These are phyloP conservation scores for Aciculosporium take DNA, from an alignment of 2,329 filamentous ascomycete genomes.

Conservation along the genomic window DNA sequence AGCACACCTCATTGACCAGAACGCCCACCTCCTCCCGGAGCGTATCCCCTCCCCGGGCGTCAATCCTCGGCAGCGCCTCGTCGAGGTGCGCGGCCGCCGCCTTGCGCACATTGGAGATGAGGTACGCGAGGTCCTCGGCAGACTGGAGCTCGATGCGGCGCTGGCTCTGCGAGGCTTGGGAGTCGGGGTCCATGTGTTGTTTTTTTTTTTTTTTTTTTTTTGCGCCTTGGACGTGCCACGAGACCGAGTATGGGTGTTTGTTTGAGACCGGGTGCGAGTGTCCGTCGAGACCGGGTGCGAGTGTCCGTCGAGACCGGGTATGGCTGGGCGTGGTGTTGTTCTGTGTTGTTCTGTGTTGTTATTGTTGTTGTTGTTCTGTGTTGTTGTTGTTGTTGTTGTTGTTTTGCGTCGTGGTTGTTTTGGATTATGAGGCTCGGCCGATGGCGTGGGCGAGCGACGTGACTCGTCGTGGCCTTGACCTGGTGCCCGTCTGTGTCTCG, in stretches of 20 bases:
- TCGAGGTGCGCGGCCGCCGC: constrained; percentile 54
- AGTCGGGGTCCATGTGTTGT: constrained; percentile 25
- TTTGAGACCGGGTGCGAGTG: not conserved
- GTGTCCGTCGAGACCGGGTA: no score
- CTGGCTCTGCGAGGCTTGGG: constrained; percentile 30
- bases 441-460: no score
- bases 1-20: constrained; percentile 41
- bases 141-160: constrained; percentile 69
- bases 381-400: not conserved
- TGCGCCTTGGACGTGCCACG: no score
- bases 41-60: constrained; percentile 36
- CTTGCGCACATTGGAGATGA: constrained; percentile 54
- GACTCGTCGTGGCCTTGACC: no score
- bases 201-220: no score
- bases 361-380: not conserved
- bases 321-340: no score
- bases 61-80: constrained; percentile 52
- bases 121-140: constrained; percentile 57
- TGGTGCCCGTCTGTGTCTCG: no score
- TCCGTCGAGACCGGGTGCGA: not conserved
- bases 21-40: constrained; percentile 44
- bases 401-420: no score
- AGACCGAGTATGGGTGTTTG: no score
- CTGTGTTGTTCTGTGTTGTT: not conserved
- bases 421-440: no score